Percentiles rank a stretch among this genome's conserved stretches.
Evolutionary conservation across 208 protist species (phyloP).

Genomic region (Trypanosoma grayi): DNA sequence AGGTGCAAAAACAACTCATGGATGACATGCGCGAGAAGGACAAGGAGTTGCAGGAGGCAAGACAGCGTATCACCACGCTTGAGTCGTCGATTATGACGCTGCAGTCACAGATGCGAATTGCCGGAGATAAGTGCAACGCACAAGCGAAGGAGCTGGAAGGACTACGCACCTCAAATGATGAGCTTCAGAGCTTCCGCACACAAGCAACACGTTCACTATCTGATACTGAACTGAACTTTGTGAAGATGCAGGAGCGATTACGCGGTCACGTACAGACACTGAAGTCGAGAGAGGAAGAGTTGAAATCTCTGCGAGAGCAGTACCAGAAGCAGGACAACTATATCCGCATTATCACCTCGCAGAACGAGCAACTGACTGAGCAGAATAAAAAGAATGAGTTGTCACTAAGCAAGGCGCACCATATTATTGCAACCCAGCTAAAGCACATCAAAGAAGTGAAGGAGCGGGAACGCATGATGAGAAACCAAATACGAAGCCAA

Average conservation of each 20-base stretch:
- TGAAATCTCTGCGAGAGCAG: slow-evolving; percentile 57
- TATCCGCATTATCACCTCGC: slow-evolving; percentile 62
- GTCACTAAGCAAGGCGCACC: slow-evolving; percentile 72
- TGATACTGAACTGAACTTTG: slow-evolving; percentile 77
- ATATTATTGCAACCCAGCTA: slow-evolving; percentile 86
- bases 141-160: slow-evolving; percentile 47
- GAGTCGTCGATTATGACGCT: slow-evolving; percentile 34
- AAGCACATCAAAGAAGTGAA: slow-evolving; percentile 63
- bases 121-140: slow-evolving; percentile 34
- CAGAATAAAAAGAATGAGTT: slow-evolving; percentile 35
- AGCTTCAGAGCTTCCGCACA: slow-evolving; percentile 56
- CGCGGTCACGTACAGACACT: slow-evolving; percentile 38
- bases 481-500: slow-evolving; percentile 56
- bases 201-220: slow-evolving; percentile 60
- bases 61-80: slow-evolving; percentile 16
- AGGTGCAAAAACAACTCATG: slow-evolving; percentile 30
- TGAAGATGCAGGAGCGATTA: slow-evolving; percentile 69
- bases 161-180: slow-evolving; percentile 54
- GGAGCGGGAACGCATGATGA: slow-evolving; percentile 52
- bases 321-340: slow-evolving; percentile 77
- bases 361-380: slow-evolving; percentile 65
- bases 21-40: slow-evolving; percentile 31
- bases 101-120: slow-evolving; percentile 37
- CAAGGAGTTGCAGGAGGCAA: slow-evolving; percentile 22
- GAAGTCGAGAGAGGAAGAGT: slow-evolving; percentile 60